These are phyloP conservation scores for Spathaspora hagerdaliae DNA, from an alignment of 805 yeast species.

Conservation along the genomic window DNA sequence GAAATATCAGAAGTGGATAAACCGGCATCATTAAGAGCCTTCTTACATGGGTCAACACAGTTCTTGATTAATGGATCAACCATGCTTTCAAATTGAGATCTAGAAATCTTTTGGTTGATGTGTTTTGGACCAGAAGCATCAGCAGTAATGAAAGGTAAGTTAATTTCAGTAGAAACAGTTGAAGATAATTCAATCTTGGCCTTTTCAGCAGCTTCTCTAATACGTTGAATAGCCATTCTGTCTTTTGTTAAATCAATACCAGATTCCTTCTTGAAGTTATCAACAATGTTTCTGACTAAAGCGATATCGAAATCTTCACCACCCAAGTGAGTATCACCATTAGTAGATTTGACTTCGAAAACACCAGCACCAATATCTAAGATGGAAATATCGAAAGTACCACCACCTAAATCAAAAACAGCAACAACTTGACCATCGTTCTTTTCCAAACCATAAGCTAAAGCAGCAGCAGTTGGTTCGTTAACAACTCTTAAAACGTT, in stretches of 20 bases:
- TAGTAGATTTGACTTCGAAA: constrained; percentile 95
- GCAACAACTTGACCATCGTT: constrained; percentile 82
- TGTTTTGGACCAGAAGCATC: constrained; percentile 81
- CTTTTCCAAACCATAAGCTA: constrained; percentile 90
- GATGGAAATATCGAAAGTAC: constrained; percentile 96
- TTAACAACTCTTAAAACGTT: constrained; percentile 86
- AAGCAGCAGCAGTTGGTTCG: constrained; percentile 92
- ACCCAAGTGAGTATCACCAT: constrained; percentile 93
- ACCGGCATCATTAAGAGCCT: constrained; percentile 79
- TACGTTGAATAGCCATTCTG: constrained; percentile 78
- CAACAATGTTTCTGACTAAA: constrained; percentile 78
- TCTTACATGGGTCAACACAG: constrained; percentile 73
- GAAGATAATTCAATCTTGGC: constrained; percentile 85
- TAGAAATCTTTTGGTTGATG: constrained; percentile 64
- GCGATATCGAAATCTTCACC: constrained; percentile 91
- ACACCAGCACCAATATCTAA: constrained; percentile 97
- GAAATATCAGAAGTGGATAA: constrained; percentile 61
- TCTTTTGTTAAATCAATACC: constrained; percentile 64
- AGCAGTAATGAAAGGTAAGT: constrained; percentile 83
- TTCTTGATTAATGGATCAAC: constrained; percentile 68
- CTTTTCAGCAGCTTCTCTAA: constrained; percentile 85
- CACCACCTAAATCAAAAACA: constrained; percentile 97
- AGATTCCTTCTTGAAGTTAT: constrained; percentile 69
- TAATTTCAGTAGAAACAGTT: constrained; percentile 65
- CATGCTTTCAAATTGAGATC: constrained; percentile 63